These are phyloP conservation scores for Scenedesmus sp. DNA, from an alignment of 163 green algal species.

Conservation along the genomic window DNA sequence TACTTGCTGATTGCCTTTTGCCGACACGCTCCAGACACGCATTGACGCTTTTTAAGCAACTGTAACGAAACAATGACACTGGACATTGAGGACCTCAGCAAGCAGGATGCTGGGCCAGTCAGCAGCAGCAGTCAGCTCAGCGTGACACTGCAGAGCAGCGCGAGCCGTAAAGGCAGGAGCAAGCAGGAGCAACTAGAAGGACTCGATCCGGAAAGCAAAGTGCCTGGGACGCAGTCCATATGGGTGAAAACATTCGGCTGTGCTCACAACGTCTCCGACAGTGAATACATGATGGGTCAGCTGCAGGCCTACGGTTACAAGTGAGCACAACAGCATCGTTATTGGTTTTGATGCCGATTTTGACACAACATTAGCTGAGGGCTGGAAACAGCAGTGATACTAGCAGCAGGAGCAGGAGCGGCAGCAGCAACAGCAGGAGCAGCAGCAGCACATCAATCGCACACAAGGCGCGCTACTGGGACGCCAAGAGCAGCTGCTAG, in stretches of 20 bases:
- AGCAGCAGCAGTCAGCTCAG: constrained; percentile 2
- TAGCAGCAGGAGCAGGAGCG: background rate
- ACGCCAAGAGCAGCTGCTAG: background rate
- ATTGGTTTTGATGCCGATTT: background rate
- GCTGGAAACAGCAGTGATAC: background rate
- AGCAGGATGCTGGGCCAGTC: background rate
- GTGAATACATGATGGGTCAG: constrained; percentile 92
- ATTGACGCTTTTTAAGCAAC: background rate
- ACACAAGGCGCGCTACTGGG: too few relatives aligned
- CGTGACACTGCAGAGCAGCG: background rate
- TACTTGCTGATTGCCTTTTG: background rate
- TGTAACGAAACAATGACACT: constrained; percentile 11
- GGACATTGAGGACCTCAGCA: constrained; percentile 35
- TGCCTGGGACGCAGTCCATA: constrained; percentile 77
- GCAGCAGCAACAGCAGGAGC: background rate
- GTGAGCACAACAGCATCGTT: constrained; percentile 46
- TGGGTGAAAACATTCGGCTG: constrained; percentile 92
- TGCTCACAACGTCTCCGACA: constrained; percentile 88
- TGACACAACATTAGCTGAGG: background rate
- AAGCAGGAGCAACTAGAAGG: background rate
- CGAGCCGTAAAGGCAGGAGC: background rate
- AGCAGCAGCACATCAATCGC: background rate
- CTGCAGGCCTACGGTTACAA: constrained; percentile 87
- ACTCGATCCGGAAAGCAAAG: background rate
- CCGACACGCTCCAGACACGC: background rate